Base-by-base conservation (phyloP, 2,329 filamentous ascomycete genomes). In the Fusarium brachygibbosum region DNA sequence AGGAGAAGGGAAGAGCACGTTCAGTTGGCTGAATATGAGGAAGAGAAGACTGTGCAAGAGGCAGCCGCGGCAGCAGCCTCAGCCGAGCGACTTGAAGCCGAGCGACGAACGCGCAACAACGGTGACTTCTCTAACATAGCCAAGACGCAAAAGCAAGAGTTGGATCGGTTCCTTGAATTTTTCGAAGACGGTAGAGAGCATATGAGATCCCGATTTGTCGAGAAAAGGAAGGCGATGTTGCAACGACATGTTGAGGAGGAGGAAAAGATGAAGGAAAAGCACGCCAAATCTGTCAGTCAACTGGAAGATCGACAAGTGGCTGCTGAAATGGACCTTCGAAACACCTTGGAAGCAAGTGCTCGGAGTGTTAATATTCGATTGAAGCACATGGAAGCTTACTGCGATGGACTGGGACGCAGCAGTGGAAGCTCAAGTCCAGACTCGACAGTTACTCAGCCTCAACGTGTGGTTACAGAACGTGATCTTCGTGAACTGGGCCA, bases 321-420 rank as follows among this genome's bases (percentile, higher is more conserved):
- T 16, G 87, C 86, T 11, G 88, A 90, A 77, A 85, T 89, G 79
- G 88, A 90, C 66, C 77, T 90, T 23, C 82, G 86, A 13, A 75
- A 80, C 6, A 82, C 81, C 0, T 76, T 90, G 17, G 85, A 89
- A 53, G 85, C 88, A 68, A 85, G 84, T 55, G 87, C 88, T 73
- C 81, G 82, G 60, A 87, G 85, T 68, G 82, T 90, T 37, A 81
- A 80, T 32, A 85, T 88, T 37, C 83, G 87, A 16, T 79, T 90
- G n/a, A 85, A 84, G 73, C 85, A 90, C 68, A 90, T 90, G 88
- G 88, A 90, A 70, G 88, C 87, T 8, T 90, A 90, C 75, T 90
- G 88, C 71, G 83, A 87, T 62, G 83, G 84, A 6, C 76, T 86
- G 2, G 85, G 85, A 6, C 80, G 53, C n/a, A 53, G 38, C 13